phyloP scores from a whole-genome alignment of 2,329 filamentous ascomycete species.

The Plectosphaerella sp. region DNA sequence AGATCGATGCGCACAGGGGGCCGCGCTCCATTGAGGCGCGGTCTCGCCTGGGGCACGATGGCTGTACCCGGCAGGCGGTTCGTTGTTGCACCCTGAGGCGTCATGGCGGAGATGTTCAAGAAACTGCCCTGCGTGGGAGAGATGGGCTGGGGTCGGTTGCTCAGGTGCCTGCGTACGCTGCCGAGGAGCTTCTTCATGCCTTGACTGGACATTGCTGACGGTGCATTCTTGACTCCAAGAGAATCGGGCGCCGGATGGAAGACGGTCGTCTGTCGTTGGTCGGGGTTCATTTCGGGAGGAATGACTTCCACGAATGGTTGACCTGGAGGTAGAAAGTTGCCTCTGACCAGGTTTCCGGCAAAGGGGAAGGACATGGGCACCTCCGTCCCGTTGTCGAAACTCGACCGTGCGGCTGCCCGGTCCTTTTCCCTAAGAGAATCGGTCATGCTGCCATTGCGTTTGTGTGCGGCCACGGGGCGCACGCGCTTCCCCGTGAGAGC shows the following conservation, averaged over 20 bases:
- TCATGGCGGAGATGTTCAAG: constrained; percentile 43
- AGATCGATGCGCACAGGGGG: constrained; percentile 71
- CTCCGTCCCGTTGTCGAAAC: constrained; percentile 49
- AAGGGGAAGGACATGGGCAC: constrained; percentile 61
- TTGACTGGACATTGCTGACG: constrained; percentile 60
- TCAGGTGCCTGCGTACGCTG: constrained; percentile 77
- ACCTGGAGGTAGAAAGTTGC: constrained; percentile 76
- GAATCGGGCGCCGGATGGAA: constrained; percentile 34
- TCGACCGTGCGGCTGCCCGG: constrained; percentile 44
- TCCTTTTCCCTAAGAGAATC: constrained; percentile 68
- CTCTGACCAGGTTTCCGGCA: constrained; percentile 80
- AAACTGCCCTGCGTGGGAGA: constrained; percentile 42
- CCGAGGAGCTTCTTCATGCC: constrained; percentile 85
- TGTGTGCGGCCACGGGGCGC: constrained; percentile 48
- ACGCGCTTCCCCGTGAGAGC: constrained; percentile 55
- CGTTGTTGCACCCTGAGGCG: constrained; percentile 47
- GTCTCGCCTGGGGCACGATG: constrained; percentile 51
- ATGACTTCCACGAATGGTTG: constrained; percentile 74
- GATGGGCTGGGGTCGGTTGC: constrained; percentile 47
- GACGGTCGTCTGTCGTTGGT: constrained; percentile 49
- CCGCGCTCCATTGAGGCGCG: constrained; percentile 36
- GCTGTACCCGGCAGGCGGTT: constrained; percentile 57
- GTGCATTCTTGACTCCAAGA: constrained; percentile 35
- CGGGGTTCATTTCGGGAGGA: constrained; percentile 39
- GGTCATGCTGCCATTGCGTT: constrained; percentile 81